Evolutionary conservation across 2,329 filamentous ascomycete species (phyloP), one percentile per base, ranked within the genome.

Genomic region (Phialemonium atrogriseum): DNA sequence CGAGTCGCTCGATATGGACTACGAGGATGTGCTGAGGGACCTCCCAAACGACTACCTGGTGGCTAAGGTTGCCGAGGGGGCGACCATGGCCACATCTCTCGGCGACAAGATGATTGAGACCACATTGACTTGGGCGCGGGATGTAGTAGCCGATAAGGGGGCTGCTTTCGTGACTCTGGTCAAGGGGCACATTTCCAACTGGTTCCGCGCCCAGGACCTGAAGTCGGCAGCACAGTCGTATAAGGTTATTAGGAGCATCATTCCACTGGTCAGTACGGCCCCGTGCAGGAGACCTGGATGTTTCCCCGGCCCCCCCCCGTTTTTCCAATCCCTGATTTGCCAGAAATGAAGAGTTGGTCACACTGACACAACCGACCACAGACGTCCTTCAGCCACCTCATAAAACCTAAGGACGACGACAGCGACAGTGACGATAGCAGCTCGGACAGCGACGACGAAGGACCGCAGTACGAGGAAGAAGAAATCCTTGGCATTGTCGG

Each of bases 331-430:
- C n/a, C n/a, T n/a, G n/a, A n/a, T n/a, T n/a, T n/a, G n/a, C n/a
- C 25, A 7, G 25, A 13, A 9, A 9, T 27, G 7, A 27, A 27
- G 25, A 27, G 8, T 26, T 26, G 8, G 8, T 26, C n/a, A n/a
- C n/a, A n/a, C n/a, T n/a, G n/a, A n/a, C n/a, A n/a, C n/a, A n/a
- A n/a, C n/a, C n/a, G n/a, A n/a, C n/a, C n/a, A n/a, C n/a, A 27
- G 25, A 27, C 25, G 10, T 14, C 10, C 10, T 17, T 27, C 10
- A 9, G 25, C 10, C 6, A 27, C 6, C 19, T 27, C 14, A 5
- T 27, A 7, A n/a, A 27, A 27, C n/a, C n/a, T n/a, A n/a, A n/a
- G n/a, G n/a, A n/a, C n/a, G 25, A 27, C 14, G 25, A 27, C 10
- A 17, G 19, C 9, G 25, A 17, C 10, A 7, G 7, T 15, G 25